These are phyloP conservation scores for Helotiales sp. DNA, from an alignment of 2,329 filamentous ascomycete genomes.

Conservation along the genomic window DNA sequence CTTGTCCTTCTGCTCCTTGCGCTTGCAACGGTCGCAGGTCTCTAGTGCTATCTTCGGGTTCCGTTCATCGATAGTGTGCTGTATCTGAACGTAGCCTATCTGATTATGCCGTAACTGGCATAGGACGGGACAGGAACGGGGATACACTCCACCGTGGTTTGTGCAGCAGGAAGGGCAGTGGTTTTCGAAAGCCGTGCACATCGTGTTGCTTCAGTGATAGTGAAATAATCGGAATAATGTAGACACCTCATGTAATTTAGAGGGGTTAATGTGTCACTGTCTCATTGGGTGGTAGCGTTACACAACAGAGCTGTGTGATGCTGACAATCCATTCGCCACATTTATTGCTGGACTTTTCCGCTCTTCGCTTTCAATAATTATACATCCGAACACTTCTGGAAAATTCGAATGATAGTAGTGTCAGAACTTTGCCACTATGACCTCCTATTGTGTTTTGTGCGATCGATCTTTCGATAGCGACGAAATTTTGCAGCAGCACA, in stretches of 20 bases:
- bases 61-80: slow-evolving; percentile 33
- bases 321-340: slow-evolving; percentile 6
- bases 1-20: slow-evolving; percentile 9
- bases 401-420: slow-evolving; percentile 18
- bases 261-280: slow-evolving; percentile 4
- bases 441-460: slow-evolving; percentile 21
- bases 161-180: slow-evolving; percentile 20
- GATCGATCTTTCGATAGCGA: slow-evolving; percentile 25
- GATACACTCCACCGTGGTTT: slow-evolving; percentile 18
- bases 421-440: slow-evolving; percentile 22
- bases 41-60: not conserved
- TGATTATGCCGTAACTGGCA: slow-evolving; percentile 18
- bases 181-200: slow-evolving; percentile 17
- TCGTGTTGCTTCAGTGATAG: slow-evolving; percentile 8
- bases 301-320: slow-evolving; percentile 5
- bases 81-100: slow-evolving; percentile 12
- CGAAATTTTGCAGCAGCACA: slow-evolving; percentile 20
- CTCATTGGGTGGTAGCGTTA: slow-evolving; percentile 8
- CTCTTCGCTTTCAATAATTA: slow-evolving; percentile 18
- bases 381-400: slow-evolving; percentile 13
- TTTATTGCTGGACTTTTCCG: slow-evolving; percentile 1
- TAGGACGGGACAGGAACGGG: slow-evolving; percentile 15
- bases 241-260: slow-evolving; percentile 3
- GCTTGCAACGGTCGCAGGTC: not conserved
- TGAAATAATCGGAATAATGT: slow-evolving; percentile 3